Evolutionary conservation across 257 asterid genomes (phyloP).

Genomic region (Perilla frutescens): DNA sequence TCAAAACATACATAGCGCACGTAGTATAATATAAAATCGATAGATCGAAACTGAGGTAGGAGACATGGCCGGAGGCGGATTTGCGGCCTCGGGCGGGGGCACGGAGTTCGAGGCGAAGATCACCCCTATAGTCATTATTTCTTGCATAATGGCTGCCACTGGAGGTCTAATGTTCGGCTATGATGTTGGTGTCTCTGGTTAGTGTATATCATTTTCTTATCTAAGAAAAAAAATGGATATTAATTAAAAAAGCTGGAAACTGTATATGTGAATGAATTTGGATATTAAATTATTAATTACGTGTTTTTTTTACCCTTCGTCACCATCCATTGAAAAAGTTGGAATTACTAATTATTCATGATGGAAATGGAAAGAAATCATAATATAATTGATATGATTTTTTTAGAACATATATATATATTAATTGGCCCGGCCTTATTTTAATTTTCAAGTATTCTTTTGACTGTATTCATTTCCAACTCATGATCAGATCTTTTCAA

Average conservation of each 20-base stretch:
- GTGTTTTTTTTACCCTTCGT: background rate
- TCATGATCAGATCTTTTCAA: too few relatives aligned
- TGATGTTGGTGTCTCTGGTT: constrained; percentile 82
- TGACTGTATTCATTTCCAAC: too few relatives aligned
- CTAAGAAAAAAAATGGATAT: background rate
- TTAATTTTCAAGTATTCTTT: too few relatives aligned
- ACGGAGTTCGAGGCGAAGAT: constrained; percentile 77
- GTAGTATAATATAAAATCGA: background rate
- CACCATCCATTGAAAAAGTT: background rate
- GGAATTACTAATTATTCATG: background rate
- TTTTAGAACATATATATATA: too few relatives aligned
- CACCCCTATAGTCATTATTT: constrained; percentile 76
- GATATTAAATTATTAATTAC: too few relatives aligned
- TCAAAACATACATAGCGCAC: too few relatives aligned
- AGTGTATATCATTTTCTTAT: background rate
- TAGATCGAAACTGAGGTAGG: background rate
- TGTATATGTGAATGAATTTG: too few relatives aligned
- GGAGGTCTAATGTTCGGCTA: constrained; percentile 95
- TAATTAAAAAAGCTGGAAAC: too few relatives aligned
- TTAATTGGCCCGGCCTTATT: too few relatives aligned
- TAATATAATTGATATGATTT: too few relatives aligned
- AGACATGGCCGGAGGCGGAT: constrained; percentile 76
- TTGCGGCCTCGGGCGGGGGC: constrained; percentile 60
- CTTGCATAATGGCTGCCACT: constrained; percentile 86
- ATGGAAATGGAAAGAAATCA: too few relatives aligned